Evolutionary conservation across 495 filamentous ascomycete species (phyloP).

Genomic region (Staphylotrichum longicolle): DNA sequence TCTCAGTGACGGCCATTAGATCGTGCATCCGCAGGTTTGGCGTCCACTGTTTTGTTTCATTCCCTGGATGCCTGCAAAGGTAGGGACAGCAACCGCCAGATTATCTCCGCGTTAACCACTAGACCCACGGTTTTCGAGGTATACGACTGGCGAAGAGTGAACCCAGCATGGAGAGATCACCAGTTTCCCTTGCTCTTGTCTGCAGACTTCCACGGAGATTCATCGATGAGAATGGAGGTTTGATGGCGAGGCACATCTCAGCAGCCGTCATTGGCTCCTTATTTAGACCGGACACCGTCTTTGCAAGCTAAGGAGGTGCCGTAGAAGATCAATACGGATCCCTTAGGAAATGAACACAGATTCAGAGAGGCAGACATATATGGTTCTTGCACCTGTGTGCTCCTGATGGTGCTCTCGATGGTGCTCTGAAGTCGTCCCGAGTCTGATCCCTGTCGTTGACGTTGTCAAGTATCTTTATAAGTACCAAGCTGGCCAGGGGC

Average conservation of each 20-base stretch:
- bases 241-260: constrained; percentile 69
- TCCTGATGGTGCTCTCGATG: too few relatives aligned
- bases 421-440: too few relatives aligned
- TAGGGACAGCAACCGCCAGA: constrained; percentile 47
- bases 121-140: constrained; percentile 66
- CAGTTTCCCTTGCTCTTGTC: constrained; percentile 50
- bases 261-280: background rate
- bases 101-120: constrained; percentile 72
- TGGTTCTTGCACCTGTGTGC: too few relatives aligned
- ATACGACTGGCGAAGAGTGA: constrained; percentile 74
- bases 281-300: too few relatives aligned
- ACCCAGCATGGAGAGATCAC: constrained; percentile 40
- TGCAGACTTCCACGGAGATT: constrained; percentile 65
- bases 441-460: too few relatives aligned
- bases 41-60: background rate
- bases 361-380: too few relatives aligned
- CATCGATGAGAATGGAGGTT: constrained; percentile 59
- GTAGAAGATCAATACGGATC: too few relatives aligned
- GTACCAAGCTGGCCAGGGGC: too few relatives aligned
- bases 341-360: too few relatives aligned
- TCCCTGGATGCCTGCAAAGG: constrained; percentile 12
- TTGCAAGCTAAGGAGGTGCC: too few relatives aligned
- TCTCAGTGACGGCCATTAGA: background rate
- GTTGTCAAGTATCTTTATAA: too few relatives aligned
- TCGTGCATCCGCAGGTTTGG: constrained; percentile 13